Conservation (phyloP, 2,329 filamentous ascomycete genomes). For the Bipolaris gigantea region DNA sequence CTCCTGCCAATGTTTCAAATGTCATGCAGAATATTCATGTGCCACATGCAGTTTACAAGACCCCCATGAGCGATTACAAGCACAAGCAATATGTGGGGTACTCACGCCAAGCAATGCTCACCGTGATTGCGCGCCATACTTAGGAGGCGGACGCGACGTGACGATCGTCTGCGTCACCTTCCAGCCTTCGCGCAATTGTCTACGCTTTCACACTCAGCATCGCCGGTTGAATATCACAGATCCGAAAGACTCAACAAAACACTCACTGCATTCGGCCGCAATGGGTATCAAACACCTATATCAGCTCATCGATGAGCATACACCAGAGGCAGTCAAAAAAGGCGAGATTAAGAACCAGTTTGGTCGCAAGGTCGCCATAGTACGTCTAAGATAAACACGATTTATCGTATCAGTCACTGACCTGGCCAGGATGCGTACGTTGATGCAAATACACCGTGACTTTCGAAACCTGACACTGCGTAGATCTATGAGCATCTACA, state of each 20-base stretch:
- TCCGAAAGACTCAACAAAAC: not conserved
- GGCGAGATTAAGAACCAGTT: slow-evolving; percentile 99
- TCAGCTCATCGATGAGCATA: slow-evolving; percentile 69
- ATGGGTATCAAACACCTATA: slow-evolving; percentile 51
- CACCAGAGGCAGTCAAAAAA: slow-evolving; percentile 92
- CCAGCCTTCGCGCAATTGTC: slow-evolving; percentile 19
- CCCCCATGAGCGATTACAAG: slow-evolving; percentile 8
- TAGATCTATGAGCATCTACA: slow-evolving; percentile 98
- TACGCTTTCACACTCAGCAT: slow-evolving; percentile 8
- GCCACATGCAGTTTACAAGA: slow-evolving; percentile 2
- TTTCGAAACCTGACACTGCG: slow-evolving; percentile 14
- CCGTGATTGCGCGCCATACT: slow-evolving; percentile 33
- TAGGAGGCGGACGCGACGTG: slow-evolving; percentile 27
- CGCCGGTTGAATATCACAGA: not conserved
- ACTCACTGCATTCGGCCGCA: slow-evolving; percentile 2
- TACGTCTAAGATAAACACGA: slow-evolving; percentile 51
- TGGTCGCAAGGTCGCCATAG: slow-evolving; percentile 95
- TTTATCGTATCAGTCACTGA: slow-evolving; percentile 16
- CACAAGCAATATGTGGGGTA: slow-evolving; percentile 10
- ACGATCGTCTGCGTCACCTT: slow-evolving; percentile 23
- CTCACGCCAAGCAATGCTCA: slow-evolving; percentile 28
- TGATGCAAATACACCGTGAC: not conserved
- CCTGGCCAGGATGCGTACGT: slow-evolving; percentile 52
- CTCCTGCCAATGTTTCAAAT: not conserved
- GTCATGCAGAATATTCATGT: not conserved